Base-by-base conservation (phyloP, 805 yeast species). In the Lipomyces sp. region DNA sequence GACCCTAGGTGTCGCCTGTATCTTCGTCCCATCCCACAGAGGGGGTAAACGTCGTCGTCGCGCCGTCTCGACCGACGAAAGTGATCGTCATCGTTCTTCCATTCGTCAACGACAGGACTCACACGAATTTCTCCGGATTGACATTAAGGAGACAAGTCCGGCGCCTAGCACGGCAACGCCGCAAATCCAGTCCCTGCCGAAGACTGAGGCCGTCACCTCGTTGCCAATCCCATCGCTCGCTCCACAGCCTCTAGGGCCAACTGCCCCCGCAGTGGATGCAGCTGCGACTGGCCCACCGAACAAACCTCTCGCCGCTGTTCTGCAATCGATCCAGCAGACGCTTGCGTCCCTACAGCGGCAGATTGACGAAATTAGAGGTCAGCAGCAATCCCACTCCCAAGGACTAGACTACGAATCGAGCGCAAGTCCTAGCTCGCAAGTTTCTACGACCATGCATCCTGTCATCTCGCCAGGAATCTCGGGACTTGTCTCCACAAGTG, bases 1-100 rank as follows among this genome's bases (percentile, higher is more conserved):
- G 30, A 54, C 60, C 3, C 64, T 64, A 5, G 48, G 55, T 2
- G 48, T 53, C 8, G 59, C 37, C 30, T 67, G 70, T 56, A 62
- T 67, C 45, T 67, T 61, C 50, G 70, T 67, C 45, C 70, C 70
- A 3, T 67, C 70, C 3, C 70, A 67, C 39, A 54, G 70, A 24
- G 70, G 70, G 33, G 70, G 70, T 3, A 62, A 53, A 37, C 69
- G 70, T 5, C 57, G 63, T 3, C 69, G 70, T 34, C 50, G 60
- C 11, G 18, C 57, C 2, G 29, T 53, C 3, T 18, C 34, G 35
- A 29, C 34, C 6, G 18, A 18, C 6, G 37, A 53, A 15, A 15
- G 56, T 15, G 56, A 51, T 11, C 11, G 60, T 24, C 24, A 24
- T 24, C 24, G 24, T 24, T 24, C n/a, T 51, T 53, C 35, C 3